Percentiles rank a stretch among this genome's conserved stretches.
phyloP scores from a whole-genome alignment of 139 green algal genomes.

The Gonium pectorale region DNA sequence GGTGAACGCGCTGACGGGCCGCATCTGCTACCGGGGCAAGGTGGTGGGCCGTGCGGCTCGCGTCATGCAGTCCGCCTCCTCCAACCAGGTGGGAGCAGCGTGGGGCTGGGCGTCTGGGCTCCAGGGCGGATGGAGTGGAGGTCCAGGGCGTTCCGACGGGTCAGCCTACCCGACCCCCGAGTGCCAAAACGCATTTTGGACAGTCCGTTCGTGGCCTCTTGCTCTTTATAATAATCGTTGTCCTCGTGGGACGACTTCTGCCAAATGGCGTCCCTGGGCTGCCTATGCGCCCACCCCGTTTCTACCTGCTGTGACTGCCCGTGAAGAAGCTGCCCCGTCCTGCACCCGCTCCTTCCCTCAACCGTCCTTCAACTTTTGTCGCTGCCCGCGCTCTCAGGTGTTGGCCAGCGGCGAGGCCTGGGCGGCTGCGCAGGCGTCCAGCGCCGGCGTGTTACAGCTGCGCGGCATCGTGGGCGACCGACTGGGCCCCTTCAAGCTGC shows the following conservation, averaged over 20 bases:
- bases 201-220: no score
- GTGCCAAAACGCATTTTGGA: no score
- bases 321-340: no score
- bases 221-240: no score
- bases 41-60: constrained; percentile 35
- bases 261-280: no score
- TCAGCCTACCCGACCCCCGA: background rate
- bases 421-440: background rate
- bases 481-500: constrained; percentile 49
- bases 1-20: constrained; percentile 51
- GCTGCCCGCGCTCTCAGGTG: no score
- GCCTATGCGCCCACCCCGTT: no score
- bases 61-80: constrained; percentile 30
- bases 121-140: background rate
- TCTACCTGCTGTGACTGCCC: no score
- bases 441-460: constrained; percentile 7
- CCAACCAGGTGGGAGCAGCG: constrained; percentile 45
- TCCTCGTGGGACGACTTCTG: no score
- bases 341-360: no score
- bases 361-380: no score
- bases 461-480: constrained; percentile 29
- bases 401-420: constrained; percentile 31
- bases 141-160: background rate
- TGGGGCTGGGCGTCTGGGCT: background rate
- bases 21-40: constrained; percentile 57